phyloP scores from a whole-genome alignment of 805 yeast species.

The Kuraishia borneana region DNA sequence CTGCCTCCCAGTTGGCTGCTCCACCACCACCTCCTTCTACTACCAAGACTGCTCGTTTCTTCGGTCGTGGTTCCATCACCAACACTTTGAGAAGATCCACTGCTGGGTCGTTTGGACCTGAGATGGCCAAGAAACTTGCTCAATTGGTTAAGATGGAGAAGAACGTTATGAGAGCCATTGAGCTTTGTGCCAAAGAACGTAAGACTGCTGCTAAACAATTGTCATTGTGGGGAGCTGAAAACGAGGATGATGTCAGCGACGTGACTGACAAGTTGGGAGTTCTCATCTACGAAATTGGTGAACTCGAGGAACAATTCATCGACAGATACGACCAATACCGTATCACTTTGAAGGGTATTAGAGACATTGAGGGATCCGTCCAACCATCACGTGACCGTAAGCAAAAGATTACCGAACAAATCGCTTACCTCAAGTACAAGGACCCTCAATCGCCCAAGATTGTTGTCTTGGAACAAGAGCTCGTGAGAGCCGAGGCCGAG shows the following conservation, averaged over 20 bases:
- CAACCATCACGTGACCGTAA: conserved; percentile 98
- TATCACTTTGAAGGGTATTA: conserved; percentile 84
- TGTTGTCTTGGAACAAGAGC: conserved; percentile 91
- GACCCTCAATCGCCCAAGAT: conserved; percentile 97
- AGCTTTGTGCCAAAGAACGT: conserved; percentile 87
- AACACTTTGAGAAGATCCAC: conserved; percentile 67
- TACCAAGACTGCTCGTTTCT: conserved; percentile 57
- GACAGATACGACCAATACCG: conserved; percentile 98
- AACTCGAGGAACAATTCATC: conserved; percentile 94
- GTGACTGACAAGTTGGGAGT: conserved; percentile 97
- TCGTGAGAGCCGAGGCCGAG: conserved; percentile 98
- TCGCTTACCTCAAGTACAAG: conserved; percentile 95
- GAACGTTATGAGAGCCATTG: conserved; percentile 88
- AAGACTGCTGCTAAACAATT: conserved; percentile 95
- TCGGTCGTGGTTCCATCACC: conserved; percentile 64
- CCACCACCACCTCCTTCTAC: conserved; percentile 78
- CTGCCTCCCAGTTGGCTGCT: conserved; percentile 68
- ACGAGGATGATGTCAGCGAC: conserved; percentile 94
- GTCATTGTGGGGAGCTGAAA: conserved; percentile 95
- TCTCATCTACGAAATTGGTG: conserved; percentile 90
- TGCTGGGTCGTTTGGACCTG: conserved; percentile 93
- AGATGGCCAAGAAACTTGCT: conserved; percentile 83
- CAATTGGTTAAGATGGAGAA: conserved; percentile 93
- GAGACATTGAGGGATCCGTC: conserved; percentile 95
- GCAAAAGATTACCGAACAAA: conserved; percentile 94